Conservation (phyloP, 352 stramenopile genomes). For the Thraustochytrium sp. region DNA sequence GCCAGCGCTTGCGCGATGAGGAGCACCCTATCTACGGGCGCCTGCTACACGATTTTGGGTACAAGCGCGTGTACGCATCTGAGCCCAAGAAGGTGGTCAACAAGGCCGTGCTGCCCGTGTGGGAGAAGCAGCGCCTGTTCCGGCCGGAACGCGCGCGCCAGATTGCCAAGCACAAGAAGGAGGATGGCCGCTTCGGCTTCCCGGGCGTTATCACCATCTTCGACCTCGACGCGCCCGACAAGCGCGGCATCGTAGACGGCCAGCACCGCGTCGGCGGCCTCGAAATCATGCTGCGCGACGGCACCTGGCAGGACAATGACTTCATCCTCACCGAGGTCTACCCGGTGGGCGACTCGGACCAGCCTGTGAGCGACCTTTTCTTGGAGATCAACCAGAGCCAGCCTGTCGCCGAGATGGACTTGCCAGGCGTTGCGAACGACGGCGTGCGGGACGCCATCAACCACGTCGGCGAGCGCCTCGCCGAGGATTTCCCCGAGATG, state of each 20-base stretch:
- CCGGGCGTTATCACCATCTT: constrained; percentile 38
- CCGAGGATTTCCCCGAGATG: neutral
- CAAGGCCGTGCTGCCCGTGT: constrained; percentile 5
- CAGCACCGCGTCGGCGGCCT: constrained; percentile 34
- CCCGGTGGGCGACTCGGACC: neutral
- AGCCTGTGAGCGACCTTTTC: constrained; percentile 12
- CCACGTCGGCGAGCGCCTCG: neutral
- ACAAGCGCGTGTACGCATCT: constrained; percentile 31
- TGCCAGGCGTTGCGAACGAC: neutral
- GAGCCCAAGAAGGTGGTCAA: constrained; percentile 33
- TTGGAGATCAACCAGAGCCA: constrained; percentile 23
- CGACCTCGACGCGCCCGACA: constrained; percentile 2
- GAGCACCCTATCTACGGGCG: constrained; percentile 28
- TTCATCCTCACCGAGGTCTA: constrained; percentile 27
- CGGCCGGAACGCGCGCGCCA: neutral
- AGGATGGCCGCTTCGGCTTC: constrained; percentile 6
- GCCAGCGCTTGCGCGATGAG: neutral
- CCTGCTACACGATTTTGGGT: constrained; percentile 34
- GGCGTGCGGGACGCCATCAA: neutral
- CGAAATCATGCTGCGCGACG: neutral
- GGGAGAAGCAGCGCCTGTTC: constrained; percentile 38
- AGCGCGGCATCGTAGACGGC: constrained; percentile 34
- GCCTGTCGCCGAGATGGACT: constrained; percentile 9
- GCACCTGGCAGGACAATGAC: neutral
- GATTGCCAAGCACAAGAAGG: constrained; percentile 5